Base-by-base conservation (phyloP, 257 asterid species). In the Galeopsis tetrahit region DNA sequence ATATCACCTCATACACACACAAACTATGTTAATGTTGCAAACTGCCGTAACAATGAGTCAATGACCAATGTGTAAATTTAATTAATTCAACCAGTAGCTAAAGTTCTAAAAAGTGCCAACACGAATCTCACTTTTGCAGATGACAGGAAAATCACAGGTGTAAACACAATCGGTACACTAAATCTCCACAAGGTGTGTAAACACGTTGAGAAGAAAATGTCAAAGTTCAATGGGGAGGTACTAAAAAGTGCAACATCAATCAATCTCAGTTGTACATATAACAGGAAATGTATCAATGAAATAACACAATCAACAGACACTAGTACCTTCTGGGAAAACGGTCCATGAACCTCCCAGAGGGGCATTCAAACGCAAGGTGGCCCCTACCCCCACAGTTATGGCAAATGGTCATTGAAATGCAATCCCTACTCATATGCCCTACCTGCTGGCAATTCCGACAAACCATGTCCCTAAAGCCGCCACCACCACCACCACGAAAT, bases 371-470 rank as follows among this genome's bases (percentile, higher is more conserved):
- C 0, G 97, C 96, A 73, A 83, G 57, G 66, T 92, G 97, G 55
- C 97, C 97, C 72, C 96, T 81, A 11, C 97, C 97, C 11, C 97
- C 96, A 46, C 97, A 92, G 84, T 92, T 92, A 79, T 86, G 96
- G 75, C 97, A 92, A 35, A 92, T 84, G 66, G 87, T 75, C 75
- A 86, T 77, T 2, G 83, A 49, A 59, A 85, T 74, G 78, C 96
- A 92, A 69, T 92, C 97, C 78, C 95, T 74, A 66, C 96, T 89
- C 83, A 88, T 82, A 79, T 91, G 97, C 17, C 96, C 97, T 7
- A 85, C 82, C 84, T 89, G 97, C 83, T 84, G 89, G 86, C 97
- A 89, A 83, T 70, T 91, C 59, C 93, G 77, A 59, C 97, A 89
- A 10, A 88, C 85, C 52, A 92, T 77, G 74, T 88, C 97, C 64